phyloP scores from a whole-genome alignment of 106 monocot species.

The Dioscorea dumetorum region DNA sequence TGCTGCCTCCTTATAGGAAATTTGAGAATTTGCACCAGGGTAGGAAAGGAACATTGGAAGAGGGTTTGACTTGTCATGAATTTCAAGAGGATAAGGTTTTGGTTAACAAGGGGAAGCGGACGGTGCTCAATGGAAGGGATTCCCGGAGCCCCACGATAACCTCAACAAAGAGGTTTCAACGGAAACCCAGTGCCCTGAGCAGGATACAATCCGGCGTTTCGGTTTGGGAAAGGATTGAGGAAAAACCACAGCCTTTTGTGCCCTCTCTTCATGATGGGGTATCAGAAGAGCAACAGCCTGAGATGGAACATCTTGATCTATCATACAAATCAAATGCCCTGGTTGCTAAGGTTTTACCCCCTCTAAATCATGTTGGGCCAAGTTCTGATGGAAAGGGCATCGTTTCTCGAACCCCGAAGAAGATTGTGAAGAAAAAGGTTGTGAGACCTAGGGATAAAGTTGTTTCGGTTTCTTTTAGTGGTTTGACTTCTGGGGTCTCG shows the following conservation, averaged over 20 bases:
- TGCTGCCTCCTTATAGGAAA: neutral
- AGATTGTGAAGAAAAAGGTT: slow-evolving; percentile 22
- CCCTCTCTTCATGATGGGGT: slow-evolving; percentile 4
- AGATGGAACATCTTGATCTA: slow-evolving; percentile 15
- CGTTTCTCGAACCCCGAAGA: neutral
- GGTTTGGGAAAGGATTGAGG: slow-evolving; percentile 61
- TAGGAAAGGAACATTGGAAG: neutral
- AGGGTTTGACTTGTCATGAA: neutral
- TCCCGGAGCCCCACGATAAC: neutral
- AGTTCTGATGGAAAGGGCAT: slow-evolving; percentile 11
- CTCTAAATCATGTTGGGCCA: neutral
- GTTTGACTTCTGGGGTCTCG: slow-evolving; percentile 2
- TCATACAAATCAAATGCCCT: slow-evolving; percentile 19
- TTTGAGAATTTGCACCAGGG: neutral
- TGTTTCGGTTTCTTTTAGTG: slow-evolving; percentile 7
- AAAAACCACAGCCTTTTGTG: slow-evolving; percentile 24
- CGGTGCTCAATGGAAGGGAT: neutral
- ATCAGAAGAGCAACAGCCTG: slow-evolving; percentile 10
- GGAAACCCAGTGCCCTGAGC: slow-evolving; percentile 29
- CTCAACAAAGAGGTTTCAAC: neutral
- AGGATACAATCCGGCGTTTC: slow-evolving; percentile 37
- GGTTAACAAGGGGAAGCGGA: slow-evolving; percentile 26
- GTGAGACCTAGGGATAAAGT: slow-evolving; percentile 14
- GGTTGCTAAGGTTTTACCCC: slow-evolving; percentile 14
- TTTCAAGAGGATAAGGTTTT: slow-evolving; percentile 9